Evolutionary conservation across 2,329 filamentous ascomycete genomes (phyloP).

Genomic region (Apiospora aurea): DNA sequence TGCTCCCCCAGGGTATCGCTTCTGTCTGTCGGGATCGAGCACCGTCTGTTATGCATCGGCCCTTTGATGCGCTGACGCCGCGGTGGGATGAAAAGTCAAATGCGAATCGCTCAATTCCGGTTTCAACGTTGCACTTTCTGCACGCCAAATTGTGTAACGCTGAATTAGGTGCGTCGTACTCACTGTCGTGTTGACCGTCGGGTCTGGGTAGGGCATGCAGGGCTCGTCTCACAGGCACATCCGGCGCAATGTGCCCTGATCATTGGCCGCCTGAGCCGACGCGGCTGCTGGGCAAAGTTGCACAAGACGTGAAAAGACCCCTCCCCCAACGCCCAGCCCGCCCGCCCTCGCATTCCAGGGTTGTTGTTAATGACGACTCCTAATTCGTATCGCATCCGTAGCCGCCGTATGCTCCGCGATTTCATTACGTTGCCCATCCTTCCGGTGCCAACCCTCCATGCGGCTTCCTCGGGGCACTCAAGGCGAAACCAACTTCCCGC

Average conservation of each 20-base stretch:
- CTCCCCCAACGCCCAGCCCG: background rate
- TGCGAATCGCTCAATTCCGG: background rate
- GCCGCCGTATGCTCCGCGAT: background rate
- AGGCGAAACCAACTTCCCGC: background rate
- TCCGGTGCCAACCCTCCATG: background rate
- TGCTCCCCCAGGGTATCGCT: background rate
- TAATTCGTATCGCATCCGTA: background rate
- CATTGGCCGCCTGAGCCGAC: background rate
- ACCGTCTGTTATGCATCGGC: background rate
- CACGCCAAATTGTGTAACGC: background rate
- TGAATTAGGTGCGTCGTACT: background rate
- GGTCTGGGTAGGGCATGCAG: background rate
- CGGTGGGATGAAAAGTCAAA: background rate
- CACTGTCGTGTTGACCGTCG: background rate
- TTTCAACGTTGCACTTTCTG: background rate
- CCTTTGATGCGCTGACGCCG: background rate
- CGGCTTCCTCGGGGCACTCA: background rate
- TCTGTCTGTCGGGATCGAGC: background rate
- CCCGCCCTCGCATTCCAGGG: background rate
- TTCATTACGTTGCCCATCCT: background rate
- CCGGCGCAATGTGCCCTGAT: background rate
- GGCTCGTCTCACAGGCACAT: background rate
- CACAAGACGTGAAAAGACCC: background rate
- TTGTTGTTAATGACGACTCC: background rate
- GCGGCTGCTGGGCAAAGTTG: conserved; percentile 11